Evolutionary conservation across 2,329 filamentous ascomycete genomes (phyloP).

Genomic region (Lasiodiplodia gonubiensis): DNA sequence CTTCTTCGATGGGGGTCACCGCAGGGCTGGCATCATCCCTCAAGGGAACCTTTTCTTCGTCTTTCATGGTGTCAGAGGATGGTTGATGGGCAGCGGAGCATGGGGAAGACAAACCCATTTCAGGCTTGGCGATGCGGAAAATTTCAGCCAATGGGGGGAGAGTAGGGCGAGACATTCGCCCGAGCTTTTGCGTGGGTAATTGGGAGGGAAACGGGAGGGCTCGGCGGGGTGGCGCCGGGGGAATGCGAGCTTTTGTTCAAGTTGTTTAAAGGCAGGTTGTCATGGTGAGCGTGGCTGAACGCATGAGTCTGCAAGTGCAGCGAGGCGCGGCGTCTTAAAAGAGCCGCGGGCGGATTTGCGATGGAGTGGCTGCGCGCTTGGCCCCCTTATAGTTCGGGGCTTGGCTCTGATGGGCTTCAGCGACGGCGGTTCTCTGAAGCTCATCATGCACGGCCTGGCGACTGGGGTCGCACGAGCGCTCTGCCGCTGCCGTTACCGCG

Average conservation of each 20-base stretch:
- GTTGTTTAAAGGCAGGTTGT: background rate
- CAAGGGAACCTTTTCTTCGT: conserved; percentile 18
- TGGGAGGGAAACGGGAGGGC: background rate
- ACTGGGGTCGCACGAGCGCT: conserved; percentile 8
- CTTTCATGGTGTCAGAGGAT: conserved; percentile 13
- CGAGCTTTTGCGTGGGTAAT: background rate
- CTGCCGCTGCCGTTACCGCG: background rate
- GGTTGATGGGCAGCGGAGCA: background rate
- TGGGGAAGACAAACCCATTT: conserved; percentile 20
- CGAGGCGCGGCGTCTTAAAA: conserved; percentile 26
- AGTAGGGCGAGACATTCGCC: background rate
- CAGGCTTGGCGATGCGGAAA: background rate
- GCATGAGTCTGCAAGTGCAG: conserved; percentile 16
- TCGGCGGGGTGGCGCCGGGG: background rate
- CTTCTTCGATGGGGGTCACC: conserved; percentile 16
- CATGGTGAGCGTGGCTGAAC: conserved; percentile 20
- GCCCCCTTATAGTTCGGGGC: conserved; percentile 23
- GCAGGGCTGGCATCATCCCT: conserved; percentile 6
- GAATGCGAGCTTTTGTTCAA: background rate
- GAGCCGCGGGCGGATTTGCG: conserved; percentile 9
- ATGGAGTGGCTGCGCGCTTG: conserved; percentile 29
- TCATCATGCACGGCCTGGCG: conserved; percentile 14
- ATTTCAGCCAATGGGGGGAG: conserved; percentile 1
- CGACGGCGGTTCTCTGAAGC: conserved; percentile 9
- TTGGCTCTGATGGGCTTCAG: conserved; percentile 13